Evolutionary conservation across 176 grass and related monocot genomes (phyloP), one percentile per base, ranked within the genome.

Genomic region (Musa troglodytarum): DNA sequence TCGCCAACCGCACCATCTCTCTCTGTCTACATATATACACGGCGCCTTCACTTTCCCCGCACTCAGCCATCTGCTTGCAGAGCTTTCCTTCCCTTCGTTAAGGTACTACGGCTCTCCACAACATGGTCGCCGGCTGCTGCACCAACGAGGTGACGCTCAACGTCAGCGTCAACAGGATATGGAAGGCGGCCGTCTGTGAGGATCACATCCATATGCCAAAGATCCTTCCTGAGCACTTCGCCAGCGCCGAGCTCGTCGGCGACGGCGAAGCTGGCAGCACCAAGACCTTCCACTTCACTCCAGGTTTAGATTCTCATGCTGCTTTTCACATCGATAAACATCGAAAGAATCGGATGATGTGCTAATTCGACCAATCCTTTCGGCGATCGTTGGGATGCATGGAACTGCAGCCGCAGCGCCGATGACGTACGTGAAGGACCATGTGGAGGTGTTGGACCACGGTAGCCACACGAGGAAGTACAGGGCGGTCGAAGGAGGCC

Each of bases 81-180:
- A 34, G 29, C 29, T 34, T 34, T 34, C 29, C 29, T 5, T 34
- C 29, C 29, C 29, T 34, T 34, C 29, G 5, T 4, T 34, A 34
- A 34, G 3, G 29, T 34, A 5, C 29, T 34, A 34, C 29, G 29
- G 5, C 29, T 34, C 29, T 5, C 29, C 29, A 34, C 57, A 59
- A 59, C 20, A 76, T 76, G 74, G 74, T 76, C 49, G 29, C 58
- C 9, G 74, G 74, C 10, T 64, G 57, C 19, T 64, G 21, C n/a
- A 1, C 34, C 11, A 26, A 63, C 29, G 74, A 64, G 34, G 43
- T 5, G 19, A 21, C 26, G 12, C 49, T 26, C 16, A 13, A 56
- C n/a, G 34, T 76, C 19, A 43, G 29, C 74, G 5, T 61, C 57
- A 10, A 64, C 2, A 50, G 74, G 74, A 16, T 76, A 2, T 76